Percentiles rank a stretch among this genome's conserved stretches.
phyloP scores from a whole-genome alignment of 441 rosid genomes.

The Adansonia grandidieri region DNA sequence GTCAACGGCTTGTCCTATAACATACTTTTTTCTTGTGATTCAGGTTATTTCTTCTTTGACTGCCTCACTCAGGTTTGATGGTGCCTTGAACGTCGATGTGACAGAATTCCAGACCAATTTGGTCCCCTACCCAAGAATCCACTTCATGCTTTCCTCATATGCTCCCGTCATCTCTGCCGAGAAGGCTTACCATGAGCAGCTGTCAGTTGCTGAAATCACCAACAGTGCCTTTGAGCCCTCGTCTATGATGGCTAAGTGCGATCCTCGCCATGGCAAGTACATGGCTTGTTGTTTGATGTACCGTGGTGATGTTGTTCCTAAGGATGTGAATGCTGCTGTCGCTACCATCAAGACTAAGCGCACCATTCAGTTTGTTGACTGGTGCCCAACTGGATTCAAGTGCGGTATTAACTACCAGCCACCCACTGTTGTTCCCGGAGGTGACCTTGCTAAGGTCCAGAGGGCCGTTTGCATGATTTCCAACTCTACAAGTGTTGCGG shows the following conservation, averaged over 20 bases:
- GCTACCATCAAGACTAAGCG: slow-evolving; percentile 93
- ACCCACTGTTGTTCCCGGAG: slow-evolving; percentile 94
- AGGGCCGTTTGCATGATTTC: slow-evolving; percentile 93
- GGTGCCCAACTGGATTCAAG: slow-evolving; percentile 96
- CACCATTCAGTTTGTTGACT: slow-evolving; percentile 85
- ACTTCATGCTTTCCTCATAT: slow-evolving; percentile 92
- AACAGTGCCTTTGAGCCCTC: slow-evolving; percentile 77
- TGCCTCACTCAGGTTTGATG: slow-evolving; percentile 84
- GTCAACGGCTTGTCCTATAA: background rate
- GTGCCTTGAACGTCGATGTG: slow-evolving; percentile 87
- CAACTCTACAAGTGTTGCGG: slow-evolving; percentile 85
- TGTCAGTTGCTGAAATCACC: slow-evolving; percentile 72
- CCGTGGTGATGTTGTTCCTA: slow-evolving; percentile 90
- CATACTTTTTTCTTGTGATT: background rate
- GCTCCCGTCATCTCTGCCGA: slow-evolving; percentile 89
- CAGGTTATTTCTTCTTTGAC: slow-evolving; percentile 90
- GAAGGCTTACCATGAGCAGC: slow-evolving; percentile 83
- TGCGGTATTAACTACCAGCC: slow-evolving; percentile 92
- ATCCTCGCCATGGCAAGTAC: slow-evolving; percentile 91
- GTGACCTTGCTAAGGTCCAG: slow-evolving; percentile 90
- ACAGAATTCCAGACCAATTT: slow-evolving; percentile 93
- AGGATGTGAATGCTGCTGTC: slow-evolving; percentile 91
- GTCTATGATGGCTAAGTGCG: slow-evolving; percentile 85
- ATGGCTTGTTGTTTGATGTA: slow-evolving; percentile 95
- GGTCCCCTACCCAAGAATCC: slow-evolving; percentile 94